Base-by-base conservation (phyloP, 1,284 basidiomycete genomes). In the Boletellus deceptivus region DNA sequence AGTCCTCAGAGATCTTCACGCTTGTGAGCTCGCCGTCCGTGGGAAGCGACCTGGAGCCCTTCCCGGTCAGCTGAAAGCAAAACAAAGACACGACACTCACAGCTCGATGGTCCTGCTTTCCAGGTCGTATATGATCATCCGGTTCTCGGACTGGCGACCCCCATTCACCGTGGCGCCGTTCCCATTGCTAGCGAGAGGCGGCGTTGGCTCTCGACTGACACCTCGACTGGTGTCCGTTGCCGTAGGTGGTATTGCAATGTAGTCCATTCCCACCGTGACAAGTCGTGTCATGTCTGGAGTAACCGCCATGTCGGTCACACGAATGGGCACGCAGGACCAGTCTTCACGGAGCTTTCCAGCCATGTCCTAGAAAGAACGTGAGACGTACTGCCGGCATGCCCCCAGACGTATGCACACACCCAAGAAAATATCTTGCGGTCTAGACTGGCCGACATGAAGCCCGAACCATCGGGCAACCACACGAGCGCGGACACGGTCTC, bases 371-470 rank as follows among this genome's bases (percentile, higher is more conserved):
- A 60, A 44, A 55, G 45, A 36, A 37, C 27, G 52, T 57, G 38
- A 63, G 42, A 59, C 39, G 41, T 43, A 52, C 55, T 33, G 36
- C 29, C 13, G n/a, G 43, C 46, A 42, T 45, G 43, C 31, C 46
- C n/a, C 44, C 38, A 22, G 55, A 18, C 36, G 50, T 33, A 50
- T 43, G 46, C 42, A 69, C 83, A 49, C 67, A 94, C 93, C 91
- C 94, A 98, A 57, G 89, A 83, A 38, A 90, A 80, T 50, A 99
- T 84, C 69, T 85, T 87, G 57, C 86, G 83, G 69, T 99, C 96
- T 71, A 97, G 78, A 37, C 89, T 90, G 41, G 89, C 89, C 5
- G 93, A 97, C 55, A 98, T 81, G 67, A 98, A 98, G 11, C 91
- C 90, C 16, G 83, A 83, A 29, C 89, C 89, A 67, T 97, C 88